Evolutionary conservation across 208 protist species (phyloP).

Genomic region (Wallacemonas collosoma): DNA sequence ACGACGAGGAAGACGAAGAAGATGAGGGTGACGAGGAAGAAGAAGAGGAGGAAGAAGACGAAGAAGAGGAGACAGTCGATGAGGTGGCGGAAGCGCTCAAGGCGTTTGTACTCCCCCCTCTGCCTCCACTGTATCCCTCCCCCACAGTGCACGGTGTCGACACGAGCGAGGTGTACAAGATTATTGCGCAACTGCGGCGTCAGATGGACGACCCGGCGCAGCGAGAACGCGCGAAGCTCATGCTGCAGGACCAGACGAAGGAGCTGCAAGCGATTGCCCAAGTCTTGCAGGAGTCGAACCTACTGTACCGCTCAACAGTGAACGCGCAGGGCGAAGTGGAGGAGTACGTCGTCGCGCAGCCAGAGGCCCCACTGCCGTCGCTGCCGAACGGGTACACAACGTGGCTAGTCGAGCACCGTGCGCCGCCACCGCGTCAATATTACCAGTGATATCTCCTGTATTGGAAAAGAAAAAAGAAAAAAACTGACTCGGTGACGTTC

Average conservation of each 20-base stretch:
- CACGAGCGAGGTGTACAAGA: constrained; percentile 66
- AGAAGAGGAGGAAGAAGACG: constrained; percentile 35
- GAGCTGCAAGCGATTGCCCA: constrained; percentile 64
- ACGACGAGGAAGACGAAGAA: constrained; percentile 25
- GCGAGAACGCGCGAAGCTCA: constrained; percentile 51
- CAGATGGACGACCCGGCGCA: constrained; percentile 62
- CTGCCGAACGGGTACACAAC: constrained; percentile 63
- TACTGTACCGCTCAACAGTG: constrained; percentile 46
- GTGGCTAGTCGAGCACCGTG: constrained; percentile 45
- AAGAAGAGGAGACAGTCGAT: constrained; percentile 33
- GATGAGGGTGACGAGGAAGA: constrained; percentile 25
- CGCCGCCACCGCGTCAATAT: neutral
- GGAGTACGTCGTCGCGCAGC: constrained; percentile 52
- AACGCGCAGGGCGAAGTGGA: constrained; percentile 35
- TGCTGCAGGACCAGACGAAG: constrained; percentile 60
- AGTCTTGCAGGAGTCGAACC: constrained; percentile 67
- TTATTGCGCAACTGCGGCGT: constrained; percentile 61
- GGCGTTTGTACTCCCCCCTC: constrained; percentile 49
- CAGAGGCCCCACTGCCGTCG: constrained; percentile 42
- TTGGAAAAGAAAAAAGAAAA: too few species aligned
- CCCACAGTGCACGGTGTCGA: constrained; percentile 52
- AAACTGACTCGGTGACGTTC: too few species aligned
- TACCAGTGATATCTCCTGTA: constrained; percentile 23
- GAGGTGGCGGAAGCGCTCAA: constrained; percentile 7
- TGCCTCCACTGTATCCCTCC: constrained; percentile 53